Conservation (phyloP, 2,329 filamentous ascomycete genomes). For the Nothophaeocryptopus gaeumannii region DNA sequence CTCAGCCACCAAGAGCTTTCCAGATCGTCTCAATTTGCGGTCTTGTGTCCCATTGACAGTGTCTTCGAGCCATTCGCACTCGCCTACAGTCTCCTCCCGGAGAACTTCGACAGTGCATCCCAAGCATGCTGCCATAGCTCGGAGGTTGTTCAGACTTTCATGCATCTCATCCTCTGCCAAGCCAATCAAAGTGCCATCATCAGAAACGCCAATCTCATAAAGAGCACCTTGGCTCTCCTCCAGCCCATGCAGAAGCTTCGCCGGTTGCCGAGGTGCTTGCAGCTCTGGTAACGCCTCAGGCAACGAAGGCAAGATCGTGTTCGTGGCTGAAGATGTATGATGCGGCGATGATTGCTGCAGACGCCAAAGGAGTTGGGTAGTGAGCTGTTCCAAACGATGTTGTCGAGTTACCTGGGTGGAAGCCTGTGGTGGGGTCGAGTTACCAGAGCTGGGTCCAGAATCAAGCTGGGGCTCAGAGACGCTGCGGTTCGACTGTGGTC, state of each 20-base stretch:
- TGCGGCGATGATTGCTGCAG: slow-evolving; percentile 92
- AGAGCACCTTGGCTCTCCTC: slow-evolving; percentile 91
- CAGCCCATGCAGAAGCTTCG: slow-evolving; percentile 65
- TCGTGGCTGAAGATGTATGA: slow-evolving; percentile 74
- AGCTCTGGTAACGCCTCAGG: slow-evolving; percentile 65
- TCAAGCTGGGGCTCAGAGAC: slow-evolving; percentile 28
- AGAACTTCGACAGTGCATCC: slow-evolving; percentile 81
- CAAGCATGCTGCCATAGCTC: slow-evolving; percentile 87
- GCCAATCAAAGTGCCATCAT: slow-evolving; percentile 87
- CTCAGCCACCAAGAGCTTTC: slow-evolving; percentile 80
- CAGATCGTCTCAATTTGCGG: slow-evolving; percentile 40
- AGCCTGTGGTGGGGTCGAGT: slow-evolving; percentile 9
- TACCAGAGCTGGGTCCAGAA: slow-evolving; percentile 18
- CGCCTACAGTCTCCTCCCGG: slow-evolving; percentile 78
- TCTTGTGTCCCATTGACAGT: slow-evolving; percentile 18
- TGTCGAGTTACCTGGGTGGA: slow-evolving; percentile 68
- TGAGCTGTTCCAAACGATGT: slow-evolving; percentile 82
- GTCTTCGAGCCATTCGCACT: slow-evolving; percentile 70
- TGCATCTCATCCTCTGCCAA: slow-evolving; percentile 87
- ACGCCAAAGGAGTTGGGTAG: slow-evolving; percentile 91
- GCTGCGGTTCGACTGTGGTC: slow-evolving; percentile 23
- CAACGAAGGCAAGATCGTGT: slow-evolving; percentile 71
- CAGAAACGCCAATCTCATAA: slow-evolving; percentile 94
- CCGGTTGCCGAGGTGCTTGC: slow-evolving; percentile 52
- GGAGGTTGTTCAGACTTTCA: slow-evolving; percentile 80